These are phyloP conservation scores for Licmophora abbreviata DNA, from an alignment of 108 stramenopile species.

Conservation along the genomic window DNA sequence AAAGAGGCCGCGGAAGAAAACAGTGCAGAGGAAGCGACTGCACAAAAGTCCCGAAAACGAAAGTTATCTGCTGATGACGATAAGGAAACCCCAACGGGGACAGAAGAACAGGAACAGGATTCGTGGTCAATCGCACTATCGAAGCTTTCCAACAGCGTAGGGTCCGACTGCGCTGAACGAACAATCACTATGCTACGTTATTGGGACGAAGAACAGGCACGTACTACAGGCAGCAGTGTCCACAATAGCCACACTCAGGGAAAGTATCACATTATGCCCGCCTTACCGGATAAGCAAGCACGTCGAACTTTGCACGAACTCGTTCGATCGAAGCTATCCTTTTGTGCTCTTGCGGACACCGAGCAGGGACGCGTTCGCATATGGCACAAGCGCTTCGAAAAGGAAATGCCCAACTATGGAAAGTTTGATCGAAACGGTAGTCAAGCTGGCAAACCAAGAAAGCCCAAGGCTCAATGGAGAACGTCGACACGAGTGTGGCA, in stretches of 20 bases:
- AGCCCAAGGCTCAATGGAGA: conserved; percentile 25
- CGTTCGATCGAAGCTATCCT: conserved; percentile 32
- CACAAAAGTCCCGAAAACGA: neutral
- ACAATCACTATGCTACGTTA: conserved; percentile 32
- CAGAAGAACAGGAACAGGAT: conserved; percentile 3
- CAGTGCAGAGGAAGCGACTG: neutral
- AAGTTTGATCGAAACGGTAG: conserved; percentile 20
- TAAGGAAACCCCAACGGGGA: neutral
- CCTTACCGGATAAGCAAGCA: conserved; percentile 43
- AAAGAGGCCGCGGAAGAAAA: neutral
- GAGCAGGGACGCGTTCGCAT: conserved; percentile 56
- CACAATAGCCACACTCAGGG: conserved; percentile 5
- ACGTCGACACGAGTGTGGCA: conserved; percentile 69
- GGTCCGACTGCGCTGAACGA: conserved; percentile 18
- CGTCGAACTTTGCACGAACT: conserved; percentile 54
- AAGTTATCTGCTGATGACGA: neutral
- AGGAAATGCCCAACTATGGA: conserved; percentile 65
- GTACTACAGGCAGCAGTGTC: neutral
- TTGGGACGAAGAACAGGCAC: conserved; percentile 2
- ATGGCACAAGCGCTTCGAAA: conserved; percentile 62
- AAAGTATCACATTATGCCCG: conserved; percentile 51
- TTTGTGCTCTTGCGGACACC: conserved; percentile 56
- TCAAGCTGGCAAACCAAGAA: conserved; percentile 19
- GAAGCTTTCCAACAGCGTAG: conserved; percentile 7
- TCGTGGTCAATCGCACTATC: conserved; percentile 12